These are phyloP conservation scores for Lentinula boryana DNA, from an alignment of 768 basidiomycete species.

Conservation along the genomic window DNA sequence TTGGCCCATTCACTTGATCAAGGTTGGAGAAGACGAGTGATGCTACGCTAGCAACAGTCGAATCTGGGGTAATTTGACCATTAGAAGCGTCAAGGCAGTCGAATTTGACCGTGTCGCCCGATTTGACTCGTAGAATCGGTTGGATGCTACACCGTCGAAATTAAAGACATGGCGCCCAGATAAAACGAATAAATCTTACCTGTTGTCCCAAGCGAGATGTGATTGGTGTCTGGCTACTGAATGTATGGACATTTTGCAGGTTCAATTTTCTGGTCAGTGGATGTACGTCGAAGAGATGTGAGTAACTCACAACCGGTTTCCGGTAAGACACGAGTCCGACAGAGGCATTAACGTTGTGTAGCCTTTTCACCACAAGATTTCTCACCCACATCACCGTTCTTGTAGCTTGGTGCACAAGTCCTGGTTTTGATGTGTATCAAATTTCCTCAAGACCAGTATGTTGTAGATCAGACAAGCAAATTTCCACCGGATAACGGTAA, in stretches of 20 bases:
- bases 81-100: constrained; percentile 63
- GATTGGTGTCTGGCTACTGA: constrained; percentile 43
- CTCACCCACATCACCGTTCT: too few relatives aligned
- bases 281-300: constrained; percentile 47
- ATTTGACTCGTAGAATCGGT: constrained; percentile 41
- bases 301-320: too few relatives aligned
- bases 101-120: constrained; percentile 50
- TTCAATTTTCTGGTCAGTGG: constrained; percentile 42
- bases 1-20: constrained; percentile 57
- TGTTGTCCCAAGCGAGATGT: constrained; percentile 59
- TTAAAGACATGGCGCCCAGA: background rate
- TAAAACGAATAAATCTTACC: constrained; percentile 23
- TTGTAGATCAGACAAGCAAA: too few relatives aligned
- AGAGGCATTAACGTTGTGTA: too few relatives aligned
- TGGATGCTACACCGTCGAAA: constrained; percentile 33
- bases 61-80: constrained; percentile 44
- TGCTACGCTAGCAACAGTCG: constrained; percentile 28
- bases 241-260: constrained; percentile 37
- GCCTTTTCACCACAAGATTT: too few relatives aligned
- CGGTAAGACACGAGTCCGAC: too few relatives aligned
- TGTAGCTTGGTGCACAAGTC: too few relatives aligned
- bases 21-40: constrained; percentile 40
- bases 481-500: too few relatives aligned
- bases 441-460: too few relatives aligned
- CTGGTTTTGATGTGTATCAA: too few relatives aligned